Percentiles rank a stretch among this genome's conserved stretches.
phyloP scores from a whole-genome alignment of 441 rosid species.

The Pelargonium citronellum region DNA sequence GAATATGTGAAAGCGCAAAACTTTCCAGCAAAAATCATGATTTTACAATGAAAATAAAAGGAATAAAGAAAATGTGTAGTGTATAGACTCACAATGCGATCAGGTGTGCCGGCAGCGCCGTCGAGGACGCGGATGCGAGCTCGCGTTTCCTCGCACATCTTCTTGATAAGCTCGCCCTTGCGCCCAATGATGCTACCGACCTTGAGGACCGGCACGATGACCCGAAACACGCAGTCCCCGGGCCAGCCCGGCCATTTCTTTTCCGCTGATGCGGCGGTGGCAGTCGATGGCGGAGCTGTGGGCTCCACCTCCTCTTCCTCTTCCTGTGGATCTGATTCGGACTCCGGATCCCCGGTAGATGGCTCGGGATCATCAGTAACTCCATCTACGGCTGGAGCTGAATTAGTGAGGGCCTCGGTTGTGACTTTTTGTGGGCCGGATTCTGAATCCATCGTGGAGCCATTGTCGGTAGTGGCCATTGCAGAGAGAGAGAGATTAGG shows the following conservation, averaged over 20 bases:
- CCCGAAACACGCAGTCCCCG: constrained; percentile 69
- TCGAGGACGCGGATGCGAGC: constrained; percentile 85
- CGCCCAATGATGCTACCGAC: constrained; percentile 89
- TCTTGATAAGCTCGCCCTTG: constrained; percentile 77
- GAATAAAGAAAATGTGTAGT: constrained; percentile 10
- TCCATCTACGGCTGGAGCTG: no score
- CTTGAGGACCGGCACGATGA: constrained; percentile 70
- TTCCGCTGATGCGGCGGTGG: constrained; percentile 9
- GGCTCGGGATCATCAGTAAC: background rate
- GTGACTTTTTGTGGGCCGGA: no score
- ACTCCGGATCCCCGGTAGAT: background rate
- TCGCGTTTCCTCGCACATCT: constrained; percentile 86
- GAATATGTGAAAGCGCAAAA: background rate
- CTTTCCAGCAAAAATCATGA: background rate
- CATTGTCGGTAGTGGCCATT: no score
- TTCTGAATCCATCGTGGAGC: no score
- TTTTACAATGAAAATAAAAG: background rate
- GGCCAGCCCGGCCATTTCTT: constrained; percentile 95
- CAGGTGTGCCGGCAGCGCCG: constrained; percentile 49
- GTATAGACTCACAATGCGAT: constrained; percentile 54
- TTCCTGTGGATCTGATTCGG: constrained; percentile 29
- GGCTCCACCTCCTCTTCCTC: constrained; percentile 1
- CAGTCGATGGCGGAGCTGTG: background rate
- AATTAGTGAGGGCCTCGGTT: no score
- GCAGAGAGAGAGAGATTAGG: no score